These are phyloP conservation scores for Ustilago curta DNA, from an alignment of 1,284 basidiomycete genomes.

Conservation along the genomic window DNA sequence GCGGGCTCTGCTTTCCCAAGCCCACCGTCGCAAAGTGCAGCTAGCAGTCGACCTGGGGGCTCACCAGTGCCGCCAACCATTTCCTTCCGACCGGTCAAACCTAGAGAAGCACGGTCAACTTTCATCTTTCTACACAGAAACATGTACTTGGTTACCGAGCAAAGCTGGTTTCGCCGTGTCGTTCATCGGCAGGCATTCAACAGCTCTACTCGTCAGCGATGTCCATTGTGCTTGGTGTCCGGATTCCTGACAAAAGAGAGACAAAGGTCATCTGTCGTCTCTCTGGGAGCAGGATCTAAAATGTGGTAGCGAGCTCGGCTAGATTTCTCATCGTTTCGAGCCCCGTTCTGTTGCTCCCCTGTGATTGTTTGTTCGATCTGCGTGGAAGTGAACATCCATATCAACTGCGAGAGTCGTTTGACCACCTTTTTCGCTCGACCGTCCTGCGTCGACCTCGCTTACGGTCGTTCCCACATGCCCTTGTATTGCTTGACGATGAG, in stretches of 20 bases:
- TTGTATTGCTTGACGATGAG: not conserved
- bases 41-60: no score
- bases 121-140: not conserved
- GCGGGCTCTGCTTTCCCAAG: no score
- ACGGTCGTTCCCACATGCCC: not conserved
- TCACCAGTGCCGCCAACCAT: no score
- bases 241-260: not conserved
- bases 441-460: not conserved
- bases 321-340: not conserved
- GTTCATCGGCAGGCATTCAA: not conserved
- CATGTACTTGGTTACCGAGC: slow-evolving; percentile 15
- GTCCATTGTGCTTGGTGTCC: not conserved
- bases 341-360: not conserved
- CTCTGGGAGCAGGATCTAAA: not conserved
- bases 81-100: no score
- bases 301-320: not conserved
- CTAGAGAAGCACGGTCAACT: no score
- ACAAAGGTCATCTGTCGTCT: not conserved
- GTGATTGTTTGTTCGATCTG: slow-evolving; percentile 2
- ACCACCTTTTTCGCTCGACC: not conserved
- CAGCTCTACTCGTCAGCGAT: not conserved
- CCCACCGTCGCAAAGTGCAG: no score
- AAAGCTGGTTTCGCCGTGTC: not conserved
- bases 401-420: not conserved
- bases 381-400: not conserved